A percentile compares a stretch with the other conserved stretches of the same genome.
phyloP scores from a whole-genome alignment of 2,329 filamentous ascomycete genomes.

The Monosporascus sp. region DNA sequence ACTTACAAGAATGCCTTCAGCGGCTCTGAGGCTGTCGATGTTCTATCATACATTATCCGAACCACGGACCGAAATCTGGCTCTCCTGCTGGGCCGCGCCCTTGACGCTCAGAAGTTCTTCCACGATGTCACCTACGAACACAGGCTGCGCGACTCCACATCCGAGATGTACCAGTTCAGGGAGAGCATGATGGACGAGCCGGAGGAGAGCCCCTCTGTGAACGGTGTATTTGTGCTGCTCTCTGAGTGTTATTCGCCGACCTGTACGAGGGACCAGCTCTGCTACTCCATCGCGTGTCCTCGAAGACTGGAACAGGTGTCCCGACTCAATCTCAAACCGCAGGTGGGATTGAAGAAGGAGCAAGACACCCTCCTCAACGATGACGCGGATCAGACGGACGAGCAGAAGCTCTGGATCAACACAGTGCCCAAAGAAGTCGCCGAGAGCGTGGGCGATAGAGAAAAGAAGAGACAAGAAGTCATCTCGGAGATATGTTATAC shows the following conservation, averaged over 20 bases:
- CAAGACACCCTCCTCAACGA: conserved; percentile 59
- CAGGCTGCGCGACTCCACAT: conserved; percentile 84
- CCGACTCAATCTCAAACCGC: conserved; percentile 85
- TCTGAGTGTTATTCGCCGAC: conserved; percentile 98
- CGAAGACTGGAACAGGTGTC: conserved; percentile 92
- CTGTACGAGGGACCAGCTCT: conserved; percentile 89
- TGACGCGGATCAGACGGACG: conserved; percentile 76
- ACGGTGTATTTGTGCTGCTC: conserved; percentile 92
- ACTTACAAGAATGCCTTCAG: conserved; percentile 98
- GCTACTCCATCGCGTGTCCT: conserved; percentile 96
- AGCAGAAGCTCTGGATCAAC: conserved; percentile 99
- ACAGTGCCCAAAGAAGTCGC: conserved; percentile 93
- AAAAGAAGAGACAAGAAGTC: conserved; percentile 97
- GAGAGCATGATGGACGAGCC: conserved; percentile 82
- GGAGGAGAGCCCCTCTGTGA: conserved; percentile 69
- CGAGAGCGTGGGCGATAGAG: conserved; percentile 79
- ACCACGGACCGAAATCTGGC: conserved; percentile 95
- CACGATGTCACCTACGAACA: conserved; percentile 99
- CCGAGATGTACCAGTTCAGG: conserved; percentile 94
- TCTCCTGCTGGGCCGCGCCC: conserved; percentile 78
- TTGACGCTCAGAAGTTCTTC: conserved; percentile 98
- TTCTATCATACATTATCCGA: conserved; percentile 93
- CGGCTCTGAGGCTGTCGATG: conserved; percentile 89
- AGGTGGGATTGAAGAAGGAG: conserved; percentile 73
- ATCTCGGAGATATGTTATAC: conserved; percentile 99